Evolutionary conservation across 208 protist species (phyloP), one percentile per base, ranked within the genome.

Genomic region (Trypanosoma grayi): DNA sequence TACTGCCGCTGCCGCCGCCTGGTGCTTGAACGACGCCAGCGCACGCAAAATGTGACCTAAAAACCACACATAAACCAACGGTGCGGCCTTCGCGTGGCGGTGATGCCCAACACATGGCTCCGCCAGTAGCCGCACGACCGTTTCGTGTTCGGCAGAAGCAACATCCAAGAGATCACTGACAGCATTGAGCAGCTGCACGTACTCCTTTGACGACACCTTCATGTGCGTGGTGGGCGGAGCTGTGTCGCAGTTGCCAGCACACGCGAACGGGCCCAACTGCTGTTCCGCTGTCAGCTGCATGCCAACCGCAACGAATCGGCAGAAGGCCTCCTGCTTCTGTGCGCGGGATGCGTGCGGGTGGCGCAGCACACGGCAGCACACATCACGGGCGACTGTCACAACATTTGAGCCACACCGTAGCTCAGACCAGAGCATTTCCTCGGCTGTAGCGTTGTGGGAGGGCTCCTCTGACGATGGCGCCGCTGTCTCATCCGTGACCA

Each of bases 61-160:
- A 30, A 65, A 47, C 59, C 59, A 65, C 22, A 65, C 48, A 10
- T 20, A 65, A 0, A 55, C 25, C 37, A 56, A 56, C 54, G 11
- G 9, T 9, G 4, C 20, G 11, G 20, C 14, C 30, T 8, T 16
- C 8, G n/a, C 6, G 33, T 4, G 7, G 13, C 6, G 16, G 7
- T 37, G 33, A 39, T 18, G 30, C 27, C 4, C 28, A 4, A 27
- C 30, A 20, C 5, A 68, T 16, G 53, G 53, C 24, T 58, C 53
- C 6, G 20, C 31, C 24, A 68, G 33, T 36, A 60, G 44, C 8
- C 44, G 20, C 14, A 14, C 9, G 1, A 68, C 16, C 16, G 24
- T 36, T n/a, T 45, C 44, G 7, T 10, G 22, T 9, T 43, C 8
- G 16, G 3, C 16, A 4, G 18, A 6, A 20, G 6, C 39, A 36